These are phyloP conservation scores for Metschnikowia bowlesiae DNA, from an alignment of 805 yeast species.

Conservation along the genomic window DNA sequence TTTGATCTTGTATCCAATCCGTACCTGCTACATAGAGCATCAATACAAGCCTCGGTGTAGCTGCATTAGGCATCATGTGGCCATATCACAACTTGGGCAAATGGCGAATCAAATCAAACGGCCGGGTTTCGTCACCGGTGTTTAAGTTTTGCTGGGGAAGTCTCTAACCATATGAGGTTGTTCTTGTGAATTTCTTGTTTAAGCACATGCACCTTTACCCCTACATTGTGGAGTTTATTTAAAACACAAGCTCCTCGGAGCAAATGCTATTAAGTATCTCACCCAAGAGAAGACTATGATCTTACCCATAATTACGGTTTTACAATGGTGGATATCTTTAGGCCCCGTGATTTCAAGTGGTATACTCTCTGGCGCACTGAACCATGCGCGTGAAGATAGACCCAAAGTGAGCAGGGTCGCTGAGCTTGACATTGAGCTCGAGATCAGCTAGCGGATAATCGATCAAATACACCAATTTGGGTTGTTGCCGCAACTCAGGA, in stretches of 20 bases:
- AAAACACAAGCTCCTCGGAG: neutral
- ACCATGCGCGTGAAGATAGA: conserved; percentile 13
- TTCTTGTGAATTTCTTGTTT: no score
- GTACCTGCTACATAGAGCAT: conserved; percentile 6
- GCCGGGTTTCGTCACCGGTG: no score
- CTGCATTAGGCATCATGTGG: neutral
- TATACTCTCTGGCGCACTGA: conserved; percentile 9
- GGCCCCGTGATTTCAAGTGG: conserved; percentile 1
- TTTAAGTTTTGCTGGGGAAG: no score
- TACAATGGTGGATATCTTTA: no score
- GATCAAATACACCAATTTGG: conserved; percentile 16
- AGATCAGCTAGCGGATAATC: conserved; percentile 13
- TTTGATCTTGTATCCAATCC: conserved; percentile 9
- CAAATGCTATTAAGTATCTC: no score
- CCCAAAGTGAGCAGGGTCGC: conserved; percentile 13
- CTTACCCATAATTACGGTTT: no score
- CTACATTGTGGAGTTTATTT: neutral
- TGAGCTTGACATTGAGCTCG: conserved; percentile 8
- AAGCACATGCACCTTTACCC: no score
- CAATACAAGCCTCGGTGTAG: conserved; percentile 4
- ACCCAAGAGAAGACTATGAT: no score
- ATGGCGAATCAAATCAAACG: no score
- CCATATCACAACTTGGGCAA: no score
- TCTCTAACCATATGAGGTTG: no score
- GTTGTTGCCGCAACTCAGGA: conserved; percentile 29